Evolutionary conservation across 108 stramenopile genomes (phyloP), one percentile per base, ranked within the genome.

Genomic region (Stephanodiscus minutulus): DNA sequence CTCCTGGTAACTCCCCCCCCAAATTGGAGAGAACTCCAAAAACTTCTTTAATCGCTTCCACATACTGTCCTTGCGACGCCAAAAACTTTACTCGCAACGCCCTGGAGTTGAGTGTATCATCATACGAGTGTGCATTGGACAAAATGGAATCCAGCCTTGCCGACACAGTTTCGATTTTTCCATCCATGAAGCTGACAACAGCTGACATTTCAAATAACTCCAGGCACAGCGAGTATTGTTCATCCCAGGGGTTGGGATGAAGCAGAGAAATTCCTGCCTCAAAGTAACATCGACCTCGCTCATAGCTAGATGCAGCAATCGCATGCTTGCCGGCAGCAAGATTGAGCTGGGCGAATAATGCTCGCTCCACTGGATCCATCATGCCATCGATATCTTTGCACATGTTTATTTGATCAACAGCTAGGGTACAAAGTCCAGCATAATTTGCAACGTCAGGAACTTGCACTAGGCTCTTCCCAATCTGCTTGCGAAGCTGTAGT

Each of bases 131-230:
- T 25, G 52, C 52, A 27, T 53, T 53, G 9, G 52, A 53, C 12
- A 53, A 25, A 53, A 53, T 53, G 25, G 22, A 53, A 25, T 25
- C 52, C 12, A 53, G 25, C 52, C 52, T 24, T 27, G 7, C 25
- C 1, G 52, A 24, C 8, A 53, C 52, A 13, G 52, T 27, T 25
- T 53, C 52, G 25, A 53, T 22, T 53, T 53, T 60, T 60, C 59
- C 59, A 46, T 37, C 35, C n/a, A 63, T 55, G 18, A 67, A 67
- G n/a, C 53, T 35, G 12, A 67, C 53, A 24, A 21, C 21, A n/a
- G 52, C 53, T 24, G 52, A 67, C 52, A 56, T 24, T 29, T 55
- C 52, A 55, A 55, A 57, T 24, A 55, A 13, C 66, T 58, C 66
- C 5, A 58, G 47, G 20, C 53, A 37, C 20, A 58, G 22, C 44